Evolutionary conservation across 2,329 filamentous ascomycete genomes (phyloP), one percentile per base, ranked within the genome.

Genomic region (Torrubiellomyces zombiae): DNA sequence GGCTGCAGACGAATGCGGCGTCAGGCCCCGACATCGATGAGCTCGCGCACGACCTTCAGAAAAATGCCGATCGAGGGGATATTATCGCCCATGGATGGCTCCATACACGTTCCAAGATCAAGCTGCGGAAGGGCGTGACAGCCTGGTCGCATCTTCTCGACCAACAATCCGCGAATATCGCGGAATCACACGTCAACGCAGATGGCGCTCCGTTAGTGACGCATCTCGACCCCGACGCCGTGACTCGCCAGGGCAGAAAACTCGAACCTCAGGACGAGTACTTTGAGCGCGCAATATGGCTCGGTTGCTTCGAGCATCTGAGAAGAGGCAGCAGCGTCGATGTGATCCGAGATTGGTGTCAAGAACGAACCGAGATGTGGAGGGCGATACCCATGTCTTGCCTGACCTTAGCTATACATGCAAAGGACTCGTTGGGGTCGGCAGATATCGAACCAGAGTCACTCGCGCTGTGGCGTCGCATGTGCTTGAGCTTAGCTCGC

Each of bases 231-330:
- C 89, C 89, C 0, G 89, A 98, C 55, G 81, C 83, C 5, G 62
- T 73, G n/a, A 74, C 72, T 18, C 69, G 89, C 32, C 85, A 95
- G 48, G 64, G 63, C 24, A 69, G 79, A 27, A 70, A 64, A 24
- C 58, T 95, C 20, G 77, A 92, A 43, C 67, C 73, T 14, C 71
- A 85, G 39, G 89, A 98, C 43, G 73, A 82, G 35, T 85, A 75
- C 40, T 89, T 86, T 33, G 89, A 98, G 53, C 70, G 76, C 26
- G 78, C 83, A 3, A 79, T 92, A 23, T 95, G 89, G 85, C 64
- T 85, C 32, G 77, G 80, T n/a, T 89, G 81, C 51, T 95, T 83
- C 57, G 82, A 93, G 47, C 79, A 93, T 59, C 60, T 98, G 26
- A 73, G 86, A 24, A 72, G 83, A 22, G 89, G 89, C n/a, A 74